These are phyloP conservation scores for Ammopiptanthus mongolicus DNA, from an alignment of 306 rosid genomes.

Conservation along the genomic window DNA sequence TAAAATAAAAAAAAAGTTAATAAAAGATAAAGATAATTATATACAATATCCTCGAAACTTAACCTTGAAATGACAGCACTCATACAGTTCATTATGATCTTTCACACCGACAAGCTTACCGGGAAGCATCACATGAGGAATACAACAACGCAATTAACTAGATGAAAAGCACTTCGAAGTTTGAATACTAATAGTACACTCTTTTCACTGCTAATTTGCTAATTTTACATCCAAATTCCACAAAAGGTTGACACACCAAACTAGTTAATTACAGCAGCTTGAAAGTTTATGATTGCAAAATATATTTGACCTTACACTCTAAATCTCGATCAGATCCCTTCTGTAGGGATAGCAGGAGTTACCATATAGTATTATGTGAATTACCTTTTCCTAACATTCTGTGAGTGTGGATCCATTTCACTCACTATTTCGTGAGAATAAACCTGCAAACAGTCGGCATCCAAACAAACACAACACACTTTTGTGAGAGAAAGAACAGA, in stretches of 20 bases:
- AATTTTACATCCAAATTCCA: neutral
- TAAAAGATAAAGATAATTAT: too few species aligned
- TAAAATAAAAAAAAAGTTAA: too few species aligned
- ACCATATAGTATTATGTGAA: neutral
- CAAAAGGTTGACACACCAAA: neutral
- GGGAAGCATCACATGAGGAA: neutral
- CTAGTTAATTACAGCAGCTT: neutral
- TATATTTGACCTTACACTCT: neutral
- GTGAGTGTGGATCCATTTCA: slow-evolving; percentile 2
- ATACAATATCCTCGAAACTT: too few species aligned
- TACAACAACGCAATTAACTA: neutral
- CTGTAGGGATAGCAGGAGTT: neutral
- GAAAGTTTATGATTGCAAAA: neutral
- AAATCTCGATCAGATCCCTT: neutral
- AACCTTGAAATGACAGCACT: too few species aligned
- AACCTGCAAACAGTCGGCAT: slow-evolving; percentile 29
- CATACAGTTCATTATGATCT: too few species aligned
- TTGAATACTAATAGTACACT: neutral
- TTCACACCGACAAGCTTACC: too few species aligned
- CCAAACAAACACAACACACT: neutral
- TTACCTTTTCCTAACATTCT: neutral
- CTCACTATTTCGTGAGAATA: slow-evolving; percentile 18
- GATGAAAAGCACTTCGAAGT: neutral
- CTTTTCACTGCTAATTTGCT: neutral
- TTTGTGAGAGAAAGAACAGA: neutral